These are phyloP conservation scores for Linderniella brevidens DNA, from an alignment of 257 asterid species.

Conservation along the genomic window DNA sequence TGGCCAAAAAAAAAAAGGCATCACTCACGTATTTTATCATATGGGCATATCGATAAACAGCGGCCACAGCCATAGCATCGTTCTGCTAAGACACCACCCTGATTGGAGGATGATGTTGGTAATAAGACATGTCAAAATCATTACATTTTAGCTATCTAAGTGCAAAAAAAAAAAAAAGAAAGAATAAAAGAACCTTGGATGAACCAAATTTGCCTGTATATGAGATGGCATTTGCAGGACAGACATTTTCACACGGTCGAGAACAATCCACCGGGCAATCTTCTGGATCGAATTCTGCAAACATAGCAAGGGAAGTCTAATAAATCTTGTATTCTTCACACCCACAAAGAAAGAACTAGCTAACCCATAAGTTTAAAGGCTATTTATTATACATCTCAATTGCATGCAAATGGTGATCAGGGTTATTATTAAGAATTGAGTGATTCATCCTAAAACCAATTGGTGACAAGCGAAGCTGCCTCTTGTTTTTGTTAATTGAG, in stretches of 20 bases:
- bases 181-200: slow-evolving; percentile 24
- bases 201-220: slow-evolving; percentile 18
- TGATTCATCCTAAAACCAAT: too few species aligned
- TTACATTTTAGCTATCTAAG: slow-evolving; percentile 1
- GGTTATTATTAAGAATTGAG: too few species aligned
- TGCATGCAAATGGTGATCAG: too few species aligned
- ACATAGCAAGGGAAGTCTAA: slow-evolving; percentile 2
- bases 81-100: slow-evolving; percentile 72
- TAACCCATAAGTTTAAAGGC: too few species aligned
- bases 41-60: slow-evolving; percentile 87
- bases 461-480: too few species aligned
- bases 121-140: not conserved
- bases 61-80: slow-evolving; percentile 98
- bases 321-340: not conserved
- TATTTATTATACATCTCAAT: too few species aligned
- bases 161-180: slow-evolving; percentile 3
- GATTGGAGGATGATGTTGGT: slow-evolving; percentile 10
- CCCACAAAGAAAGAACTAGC: too few species aligned
- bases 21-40: slow-evolving; percentile 64
- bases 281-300: slow-evolving; percentile 62
- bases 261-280: slow-evolving; percentile 74
- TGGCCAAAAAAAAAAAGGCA: not conserved
- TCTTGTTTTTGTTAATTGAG: too few species aligned
- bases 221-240: slow-evolving; percentile 87
- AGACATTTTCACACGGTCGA: slow-evolving; percentile 74